phyloP scores from a whole-genome alignment of 306 rosid genomes.

The Cucurbita pepo region DNA sequence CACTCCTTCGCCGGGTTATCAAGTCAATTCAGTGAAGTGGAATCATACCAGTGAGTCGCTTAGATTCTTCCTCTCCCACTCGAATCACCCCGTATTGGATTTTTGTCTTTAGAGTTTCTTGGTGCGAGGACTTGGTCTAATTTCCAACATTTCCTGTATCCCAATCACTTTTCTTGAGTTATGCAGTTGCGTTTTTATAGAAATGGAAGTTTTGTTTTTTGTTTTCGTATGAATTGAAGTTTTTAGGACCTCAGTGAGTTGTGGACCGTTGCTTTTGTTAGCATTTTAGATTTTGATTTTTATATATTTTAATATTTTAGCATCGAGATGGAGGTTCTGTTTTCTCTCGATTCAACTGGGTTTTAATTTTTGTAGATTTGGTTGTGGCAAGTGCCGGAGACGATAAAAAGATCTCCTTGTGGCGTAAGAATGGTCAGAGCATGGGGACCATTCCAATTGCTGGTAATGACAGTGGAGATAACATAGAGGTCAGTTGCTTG shows the following conservation, averaged over 20 bases:
- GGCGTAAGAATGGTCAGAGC: slow-evolving; percentile 82
- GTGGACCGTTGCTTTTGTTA: neutral
- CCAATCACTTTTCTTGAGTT: neutral
- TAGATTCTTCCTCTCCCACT: neutral
- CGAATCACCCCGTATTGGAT: neutral
- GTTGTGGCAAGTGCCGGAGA: slow-evolving; percentile 98
- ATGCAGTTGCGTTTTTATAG: neutral
- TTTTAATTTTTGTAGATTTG: slow-evolving; percentile 41
- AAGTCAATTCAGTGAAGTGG: slow-evolving; percentile 89
- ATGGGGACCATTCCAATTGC: slow-evolving; percentile 91
- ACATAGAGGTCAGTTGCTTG: slow-evolving; percentile 42
- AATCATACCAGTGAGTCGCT: slow-evolving; percentile 77
- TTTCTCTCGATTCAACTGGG: slow-evolving; percentile 2
- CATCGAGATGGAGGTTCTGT: neutral
- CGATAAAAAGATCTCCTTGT: slow-evolving; percentile 80
- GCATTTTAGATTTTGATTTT: neutral
- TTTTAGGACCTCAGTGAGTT: neutral
- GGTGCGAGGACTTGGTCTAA: neutral
- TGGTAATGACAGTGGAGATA: slow-evolving; percentile 65
- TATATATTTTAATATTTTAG: neutral
- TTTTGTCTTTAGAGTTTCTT: too few species aligned
- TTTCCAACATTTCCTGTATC: neutral
- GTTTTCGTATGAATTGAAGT: neutral
- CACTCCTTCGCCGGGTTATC: slow-evolving; percentile 65
- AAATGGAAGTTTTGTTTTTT: neutral